phyloP scores from a whole-genome alignment of 768 basidiomycete genomes.

The Aureoboletus auriporus region DNA sequence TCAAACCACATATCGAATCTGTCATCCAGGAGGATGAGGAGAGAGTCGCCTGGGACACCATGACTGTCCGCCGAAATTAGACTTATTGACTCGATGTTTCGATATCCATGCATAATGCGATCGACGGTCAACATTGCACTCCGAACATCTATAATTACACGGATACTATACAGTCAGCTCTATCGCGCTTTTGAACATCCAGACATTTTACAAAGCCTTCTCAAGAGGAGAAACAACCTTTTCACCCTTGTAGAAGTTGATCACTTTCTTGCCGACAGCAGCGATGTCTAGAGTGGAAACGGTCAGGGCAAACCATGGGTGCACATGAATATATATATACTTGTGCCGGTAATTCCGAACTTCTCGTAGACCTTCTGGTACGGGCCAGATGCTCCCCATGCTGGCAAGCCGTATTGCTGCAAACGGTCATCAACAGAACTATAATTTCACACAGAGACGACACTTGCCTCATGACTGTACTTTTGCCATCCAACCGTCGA shows the following conservation, averaged over 20 bases:
- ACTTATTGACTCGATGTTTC: slow-evolving; percentile 19
- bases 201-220: slow-evolving; percentile 54
- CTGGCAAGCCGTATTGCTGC: slow-evolving; percentile 65
- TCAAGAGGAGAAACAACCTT: slow-evolving; percentile 70
- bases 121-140: background rate
- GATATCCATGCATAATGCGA: slow-evolving; percentile 15
- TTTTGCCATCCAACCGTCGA: slow-evolving; percentile 82
- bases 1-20: slow-evolving; percentile 69
- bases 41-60: slow-evolving; percentile 75
- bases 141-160: slow-evolving; percentile 7
- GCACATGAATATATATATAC: slow-evolving; percentile 37
- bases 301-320: slow-evolving; percentile 6
- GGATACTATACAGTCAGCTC: slow-evolving; percentile 9
- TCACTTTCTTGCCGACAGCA: slow-evolving; percentile 77
- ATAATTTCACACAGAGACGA: background rate
- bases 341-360: slow-evolving; percentile 76
- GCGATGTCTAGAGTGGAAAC: slow-evolving; percentile 57
- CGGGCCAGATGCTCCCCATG: slow-evolving; percentile 89
- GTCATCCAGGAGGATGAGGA: slow-evolving; percentile 76
- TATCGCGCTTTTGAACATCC: background rate
- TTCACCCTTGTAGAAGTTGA: slow-evolving; percentile 79
- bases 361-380: slow-evolving; percentile 90
- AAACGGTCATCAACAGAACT: slow-evolving; percentile 1
- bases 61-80: slow-evolving; percentile 69
- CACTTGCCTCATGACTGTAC: slow-evolving; percentile 76